Conservation (phyloP, 2,329 filamentous ascomycete genomes). For the Neoarthrinium moseri region DNA sequence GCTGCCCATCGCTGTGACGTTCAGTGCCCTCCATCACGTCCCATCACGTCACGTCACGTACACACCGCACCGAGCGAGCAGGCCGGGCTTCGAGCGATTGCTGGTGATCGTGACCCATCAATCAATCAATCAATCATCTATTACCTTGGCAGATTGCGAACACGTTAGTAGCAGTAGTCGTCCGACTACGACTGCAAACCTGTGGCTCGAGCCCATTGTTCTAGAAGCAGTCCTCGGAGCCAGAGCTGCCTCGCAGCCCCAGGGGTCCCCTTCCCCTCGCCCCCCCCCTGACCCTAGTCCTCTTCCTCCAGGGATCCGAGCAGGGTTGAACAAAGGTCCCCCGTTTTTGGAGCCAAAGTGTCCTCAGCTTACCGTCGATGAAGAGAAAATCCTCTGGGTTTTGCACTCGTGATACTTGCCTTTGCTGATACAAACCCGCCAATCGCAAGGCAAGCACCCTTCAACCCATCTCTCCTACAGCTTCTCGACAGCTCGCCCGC, state of each 20-base stretch:
- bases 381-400: not conserved
- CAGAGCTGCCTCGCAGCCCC: not conserved
- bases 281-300: not conserved
- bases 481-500: slow-evolving; percentile 5
- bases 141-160: too few species aligned
- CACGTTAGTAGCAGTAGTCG: too few species aligned
- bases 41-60: too few species aligned
- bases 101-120: too few species aligned
- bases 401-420: not conserved
- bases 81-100: too few species aligned
- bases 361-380: slow-evolving; percentile 1
- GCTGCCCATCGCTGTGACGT: too few species aligned
- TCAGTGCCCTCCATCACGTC: too few species aligned
- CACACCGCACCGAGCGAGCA: too few species aligned
- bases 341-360: slow-evolving; percentile 8
- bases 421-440: not conserved
- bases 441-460: not conserved
- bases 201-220: too few species aligned
- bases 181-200: too few species aligned
- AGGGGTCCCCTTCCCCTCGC: not conserved
- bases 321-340: not conserved
- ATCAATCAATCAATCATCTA: too few species aligned
- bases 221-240: slow-evolving; percentile 2
- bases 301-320: not conserved
- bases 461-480: slow-evolving; percentile 8